Base-by-base conservation (phyloP, 768 basidiomycete genomes). In the Sistotremastrum niveocremeum region DNA sequence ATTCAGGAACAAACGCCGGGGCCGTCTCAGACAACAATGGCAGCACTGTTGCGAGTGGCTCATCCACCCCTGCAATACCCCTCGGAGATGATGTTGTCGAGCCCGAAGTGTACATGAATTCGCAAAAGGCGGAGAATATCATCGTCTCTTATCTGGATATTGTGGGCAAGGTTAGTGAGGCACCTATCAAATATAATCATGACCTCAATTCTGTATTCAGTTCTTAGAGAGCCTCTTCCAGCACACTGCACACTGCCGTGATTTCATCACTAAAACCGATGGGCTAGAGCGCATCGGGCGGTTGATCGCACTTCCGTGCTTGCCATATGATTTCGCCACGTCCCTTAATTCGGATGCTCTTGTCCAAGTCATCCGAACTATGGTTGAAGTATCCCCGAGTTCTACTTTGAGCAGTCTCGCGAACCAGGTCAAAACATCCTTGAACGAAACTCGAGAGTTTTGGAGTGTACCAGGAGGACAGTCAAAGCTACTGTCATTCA, bases 171-270 rank as follows among this genome's bases (percentile, higher is more conserved):
- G 87, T 87, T 61, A 62, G 76, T 57, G 28, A 30, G 11, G 33
- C 47, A 31, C 34, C 7, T 35, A 34, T 9, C 10, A 34, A 29
- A 9, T 43, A 31, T 40, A n/a, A 39, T 9, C 30, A 28, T 42
- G 37, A 1, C 46, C 46, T 34, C 20, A 50, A 6, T 37, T 46
- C 20, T 47, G 51, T 43, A 46, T 39, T 43, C 54, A 93, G 88
- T 93, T 95, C 62, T 71, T 93, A 45, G 89, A 93, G 60, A 93
- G 95, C 5, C 72, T 98, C 37, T 93, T 98, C 67, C 90, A 93
- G 55, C 91, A 94, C 57, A 71, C 79, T 2, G 77, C 79, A 28
- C 87, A 97, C 60, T 86, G 86, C 68, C 79, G 79, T 52, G 94
- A 97, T 54, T 97, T 97, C 60, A 77, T 95, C 49, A 65, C 72